phyloP scores from a whole-genome alignment of 345 rosid genomes.

The Aquilaria malaccensis region DNA sequence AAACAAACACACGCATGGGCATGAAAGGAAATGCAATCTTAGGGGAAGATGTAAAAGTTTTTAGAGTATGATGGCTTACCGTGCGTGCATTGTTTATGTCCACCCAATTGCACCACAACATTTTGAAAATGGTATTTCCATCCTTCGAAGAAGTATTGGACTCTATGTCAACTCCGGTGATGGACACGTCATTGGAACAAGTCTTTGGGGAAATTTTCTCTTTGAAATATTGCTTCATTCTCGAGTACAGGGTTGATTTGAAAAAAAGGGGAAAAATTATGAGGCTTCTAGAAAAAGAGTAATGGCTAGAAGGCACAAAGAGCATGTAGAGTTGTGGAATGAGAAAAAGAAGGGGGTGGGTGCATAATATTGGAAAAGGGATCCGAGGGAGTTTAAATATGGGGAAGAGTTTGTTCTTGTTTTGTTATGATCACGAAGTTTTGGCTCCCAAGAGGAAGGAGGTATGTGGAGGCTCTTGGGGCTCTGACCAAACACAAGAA shows the following conservation, averaged over 20 bases:
- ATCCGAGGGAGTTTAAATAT: conserved; percentile 8
- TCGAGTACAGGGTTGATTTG: conserved; percentile 7
- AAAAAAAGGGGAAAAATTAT: conserved; percentile 10
- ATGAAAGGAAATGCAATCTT: neutral
- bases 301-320: conserved; percentile 27
- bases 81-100: conserved; percentile 48
- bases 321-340: conserved; percentile 23
- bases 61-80: conserved; percentile 24
- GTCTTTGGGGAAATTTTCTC: conserved; percentile 24
- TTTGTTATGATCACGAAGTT: conserved; percentile 13
- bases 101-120: conserved; percentile 14
- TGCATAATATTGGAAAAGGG: conserved; percentile 5
- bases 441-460: conserved; percentile 14
- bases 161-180: conserved; percentile 31
- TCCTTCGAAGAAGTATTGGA: conserved; percentile 21
- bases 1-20: too few relatives aligned
- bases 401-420: conserved; percentile 17
- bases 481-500: conserved; percentile 23
- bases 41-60: neutral
- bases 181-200: conserved; percentile 14
- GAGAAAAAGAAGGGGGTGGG: conserved; percentile 3
- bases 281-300: neutral
- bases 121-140: conserved; percentile 17
- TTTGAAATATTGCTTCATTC: conserved; percentile 20
- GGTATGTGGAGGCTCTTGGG: conserved; percentile 24